phyloP scores from a whole-genome alignment of 306 rosid species.

The Sophora flavescens region DNA sequence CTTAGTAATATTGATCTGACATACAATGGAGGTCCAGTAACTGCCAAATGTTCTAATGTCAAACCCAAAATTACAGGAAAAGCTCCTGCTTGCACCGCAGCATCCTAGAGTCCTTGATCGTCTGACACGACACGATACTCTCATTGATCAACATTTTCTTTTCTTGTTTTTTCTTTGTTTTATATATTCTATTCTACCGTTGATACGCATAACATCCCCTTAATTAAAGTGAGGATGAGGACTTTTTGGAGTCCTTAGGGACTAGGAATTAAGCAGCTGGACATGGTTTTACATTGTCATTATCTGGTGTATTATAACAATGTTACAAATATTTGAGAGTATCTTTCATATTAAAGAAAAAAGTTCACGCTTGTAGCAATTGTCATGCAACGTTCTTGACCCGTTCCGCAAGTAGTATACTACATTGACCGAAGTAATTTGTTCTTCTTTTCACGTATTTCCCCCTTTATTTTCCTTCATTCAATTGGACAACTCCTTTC shows the following conservation, averaged over 20 bases:
- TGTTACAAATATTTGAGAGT: not conserved
- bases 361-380: not conserved
- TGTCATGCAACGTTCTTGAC: not conserved
- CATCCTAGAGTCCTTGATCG: not conserved
- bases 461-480: too few relatives aligned
- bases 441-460: too few relatives aligned
- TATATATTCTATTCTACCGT: not conserved
- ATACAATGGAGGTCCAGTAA: conserved; percentile 31
- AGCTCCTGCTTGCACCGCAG: conserved; percentile 39
- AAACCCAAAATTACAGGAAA: conserved; percentile 44
- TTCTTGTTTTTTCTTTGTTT: not conserved
- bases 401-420: not conserved
- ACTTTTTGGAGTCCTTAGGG: not conserved
- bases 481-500: too few relatives aligned
- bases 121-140: too few relatives aligned
- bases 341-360: not conserved
- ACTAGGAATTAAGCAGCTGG: not conserved
- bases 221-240: not conserved
- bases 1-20: conserved; percentile 43
- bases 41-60: conserved; percentile 48
- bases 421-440: too few relatives aligned
- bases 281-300: not conserved
- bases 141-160: not conserved
- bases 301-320: not conserved
- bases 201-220: not conserved